Percentiles rank a stretch among this genome's conserved stretches.
Evolutionary conservation across 2,329 filamentous ascomycete species (phyloP).

Genomic region (Fusarium gaditjirri): DNA sequence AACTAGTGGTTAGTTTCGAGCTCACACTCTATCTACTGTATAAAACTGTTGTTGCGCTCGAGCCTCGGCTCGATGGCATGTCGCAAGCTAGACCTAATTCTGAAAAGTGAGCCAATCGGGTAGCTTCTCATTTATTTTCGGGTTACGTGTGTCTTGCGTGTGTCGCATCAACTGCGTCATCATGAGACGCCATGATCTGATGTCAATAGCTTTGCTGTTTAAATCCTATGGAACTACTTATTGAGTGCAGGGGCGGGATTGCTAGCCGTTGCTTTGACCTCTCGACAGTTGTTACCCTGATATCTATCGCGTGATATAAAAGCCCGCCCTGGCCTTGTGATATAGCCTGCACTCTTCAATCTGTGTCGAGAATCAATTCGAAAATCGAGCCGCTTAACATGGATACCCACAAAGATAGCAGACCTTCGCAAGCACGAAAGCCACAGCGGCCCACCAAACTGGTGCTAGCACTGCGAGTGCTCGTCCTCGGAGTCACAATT

Average conservation of each 20-base stretch:
- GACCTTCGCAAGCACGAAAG: neutral
- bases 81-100: neutral
- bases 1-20: neutral
- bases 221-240: too few species aligned
- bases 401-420: neutral
- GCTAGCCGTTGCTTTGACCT: neutral
- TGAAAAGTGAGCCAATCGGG: neutral
- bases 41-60: neutral
- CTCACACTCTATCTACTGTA: neutral
- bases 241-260: accelerated
- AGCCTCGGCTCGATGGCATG: neutral
- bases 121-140: neutral
- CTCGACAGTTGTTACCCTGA: accelerated
- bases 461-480: neutral
- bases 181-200: neutral
- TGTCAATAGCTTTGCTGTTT: neutral
- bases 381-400: neutral
- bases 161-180: neutral
- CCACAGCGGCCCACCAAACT: neutral
- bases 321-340: too few species aligned
- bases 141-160: neutral
- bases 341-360: accelerated
- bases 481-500: neutral
- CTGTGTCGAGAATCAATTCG: too few species aligned
- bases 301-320: neutral